Percentiles rank a stretch among this genome's conserved stretches.
Conservation (phyloP, 139 green algal species). For the Micractinium sp. region DNA sequence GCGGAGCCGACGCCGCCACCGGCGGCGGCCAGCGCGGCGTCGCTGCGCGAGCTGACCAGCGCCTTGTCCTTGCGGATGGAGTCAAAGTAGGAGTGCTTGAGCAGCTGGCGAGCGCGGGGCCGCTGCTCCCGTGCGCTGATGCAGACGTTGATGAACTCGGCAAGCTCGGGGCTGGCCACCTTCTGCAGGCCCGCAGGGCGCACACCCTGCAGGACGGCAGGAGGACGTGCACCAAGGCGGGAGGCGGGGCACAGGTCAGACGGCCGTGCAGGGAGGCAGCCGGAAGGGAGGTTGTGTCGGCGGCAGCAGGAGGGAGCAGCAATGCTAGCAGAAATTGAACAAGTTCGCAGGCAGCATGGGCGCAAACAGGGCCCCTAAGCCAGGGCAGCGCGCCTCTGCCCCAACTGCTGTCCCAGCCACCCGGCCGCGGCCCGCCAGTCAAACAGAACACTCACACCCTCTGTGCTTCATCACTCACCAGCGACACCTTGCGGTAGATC, state of each 20-base stretch:
- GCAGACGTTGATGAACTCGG: constrained; percentile 92
- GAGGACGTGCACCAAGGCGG: too few relatives aligned
- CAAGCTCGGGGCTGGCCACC: constrained; percentile 80
- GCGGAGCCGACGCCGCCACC: not conserved
- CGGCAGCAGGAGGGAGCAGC: not conserved
- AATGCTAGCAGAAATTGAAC: not conserved
- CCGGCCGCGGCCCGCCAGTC: too few relatives aligned
- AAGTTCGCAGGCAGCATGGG: too few relatives aligned
- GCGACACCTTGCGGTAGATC: constrained; percentile 98
- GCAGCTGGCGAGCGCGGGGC: constrained; percentile 84
- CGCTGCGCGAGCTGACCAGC: constrained; percentile 17
- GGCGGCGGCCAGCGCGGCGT: constrained; percentile 11
- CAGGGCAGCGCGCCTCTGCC: too few relatives aligned
- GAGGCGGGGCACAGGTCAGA: not conserved
- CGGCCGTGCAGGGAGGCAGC: not conserved
- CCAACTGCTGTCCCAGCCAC: not conserved
- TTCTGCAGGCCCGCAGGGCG: constrained; percentile 82
- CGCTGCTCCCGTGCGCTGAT: constrained; percentile 75
- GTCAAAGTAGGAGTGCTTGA: constrained; percentile 94
- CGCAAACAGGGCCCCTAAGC: too few relatives aligned
- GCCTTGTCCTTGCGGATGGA: constrained; percentile 58
- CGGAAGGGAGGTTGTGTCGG: not conserved
- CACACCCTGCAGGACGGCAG: constrained; percentile 71
- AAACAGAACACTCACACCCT: not conserved
- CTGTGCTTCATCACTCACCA: constrained; percentile 51